Base-by-base conservation (phyloP, 768 basidiomycete genomes). In the Trametes coccinea region DNA sequence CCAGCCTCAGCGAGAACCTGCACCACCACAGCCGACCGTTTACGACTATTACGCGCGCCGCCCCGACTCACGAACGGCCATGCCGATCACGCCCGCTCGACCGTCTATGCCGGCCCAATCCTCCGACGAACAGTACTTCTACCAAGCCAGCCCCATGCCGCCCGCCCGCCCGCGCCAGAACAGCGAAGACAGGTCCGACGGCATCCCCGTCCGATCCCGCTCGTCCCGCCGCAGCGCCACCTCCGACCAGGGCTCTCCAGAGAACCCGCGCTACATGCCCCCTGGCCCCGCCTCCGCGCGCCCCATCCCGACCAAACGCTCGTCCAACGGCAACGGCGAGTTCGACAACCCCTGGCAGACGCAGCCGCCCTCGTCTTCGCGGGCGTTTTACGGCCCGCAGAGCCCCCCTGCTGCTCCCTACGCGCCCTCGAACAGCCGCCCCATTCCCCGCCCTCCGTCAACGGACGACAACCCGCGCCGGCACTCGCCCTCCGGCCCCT, bases 161-260 rank as follows among this genome's bases (percentile, higher is more conserved):
- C 22, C 53, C 0, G 47, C 56, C 17, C 59, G 55, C 1, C 53
- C 54, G 9, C 63, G 63, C 7, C 46, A 37, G 41, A 55, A 57
- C 34, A 56, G 44, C 31, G 62, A 59, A 5, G 63, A 63, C 34
- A 37, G 34, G n/a, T 17, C 45, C 29, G 55, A 53, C 2, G 63
- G 63, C n/a, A 67, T 65, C 14, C 63, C 62, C 1, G 57, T 65
- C 13, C 61, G 59, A 8, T 22, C 58, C 14, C 54, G 59, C 13
- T 51, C 63, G 10, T 55, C 63, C 13, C 59, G 63, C 33, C 66
- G 59, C 14, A 59, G 58, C 41, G 37, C 40, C 45, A 43, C 50
- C 30, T 57, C 62, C 37, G 60, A 60, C 22, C 63, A 63, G 22
- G 58, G 61, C 34, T 64, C 66, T 4, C 66, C 66, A 17, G 66